Evolutionary conservation across 169 alveolate species (phyloP).

Genomic region (Perkinsus chesapeaki): DNA sequence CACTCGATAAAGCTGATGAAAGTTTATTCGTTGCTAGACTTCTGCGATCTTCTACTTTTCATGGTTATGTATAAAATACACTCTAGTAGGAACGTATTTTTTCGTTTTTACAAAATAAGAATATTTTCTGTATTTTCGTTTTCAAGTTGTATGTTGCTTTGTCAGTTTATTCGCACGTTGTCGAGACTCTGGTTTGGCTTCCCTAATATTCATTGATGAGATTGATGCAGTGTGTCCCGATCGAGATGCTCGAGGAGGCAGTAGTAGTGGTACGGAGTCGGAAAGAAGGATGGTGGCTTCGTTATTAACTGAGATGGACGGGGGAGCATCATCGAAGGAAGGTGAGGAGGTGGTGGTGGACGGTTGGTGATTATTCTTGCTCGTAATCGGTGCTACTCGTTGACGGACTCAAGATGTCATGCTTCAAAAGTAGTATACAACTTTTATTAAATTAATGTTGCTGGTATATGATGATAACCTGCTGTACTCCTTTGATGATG

Average conservation of each 20-base stretch:
- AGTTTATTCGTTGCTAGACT: neutral
- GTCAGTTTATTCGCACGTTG: neutral
- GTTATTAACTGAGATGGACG: slow-evolving; percentile 23
- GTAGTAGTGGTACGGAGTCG: slow-evolving; percentile 36
- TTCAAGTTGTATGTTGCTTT: no score
- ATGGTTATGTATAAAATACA: no score
- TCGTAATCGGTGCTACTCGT: no score
- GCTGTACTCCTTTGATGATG: no score
- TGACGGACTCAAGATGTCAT: no score
- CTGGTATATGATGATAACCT: no score
- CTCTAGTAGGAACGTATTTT: no score
- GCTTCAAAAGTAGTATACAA: no score
- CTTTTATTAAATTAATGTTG: no score
- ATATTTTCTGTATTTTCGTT: no score
- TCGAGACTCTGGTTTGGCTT: neutral
- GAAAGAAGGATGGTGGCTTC: slow-evolving; percentile 46
- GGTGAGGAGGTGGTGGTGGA: neutral
- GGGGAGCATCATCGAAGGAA: neutral
- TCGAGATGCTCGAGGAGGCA: slow-evolving; percentile 36
- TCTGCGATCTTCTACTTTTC: no score
- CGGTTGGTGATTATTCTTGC: neutral
- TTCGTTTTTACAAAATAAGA: no score
- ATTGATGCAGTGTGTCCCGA: slow-evolving; percentile 58
- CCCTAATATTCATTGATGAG: slow-evolving; percentile 59
- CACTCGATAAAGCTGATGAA: neutral